A percentile compares a stretch with the other conserved stretches of the same genome.
Evolutionary conservation across 2,329 filamentous ascomycete species (phyloP).

Genomic region (Hypoxylon sp.): DNA sequence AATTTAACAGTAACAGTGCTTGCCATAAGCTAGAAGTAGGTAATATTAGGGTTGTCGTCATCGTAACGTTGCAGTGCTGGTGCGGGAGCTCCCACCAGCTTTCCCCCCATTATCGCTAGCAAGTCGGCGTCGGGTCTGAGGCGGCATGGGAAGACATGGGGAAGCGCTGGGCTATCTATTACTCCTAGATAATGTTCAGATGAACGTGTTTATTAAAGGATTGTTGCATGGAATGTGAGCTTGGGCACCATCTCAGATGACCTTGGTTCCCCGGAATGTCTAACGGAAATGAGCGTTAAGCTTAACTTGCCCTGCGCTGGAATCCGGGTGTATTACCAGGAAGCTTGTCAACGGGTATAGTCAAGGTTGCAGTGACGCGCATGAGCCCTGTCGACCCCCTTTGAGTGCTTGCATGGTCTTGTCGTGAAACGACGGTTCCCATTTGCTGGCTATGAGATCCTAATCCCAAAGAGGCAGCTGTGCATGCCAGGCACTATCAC

Average conservation of each 20-base stretch:
- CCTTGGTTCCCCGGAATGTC: conserved; percentile 25
- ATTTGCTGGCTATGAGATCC: conserved; percentile 42
- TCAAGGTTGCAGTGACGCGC: conserved; percentile 42
- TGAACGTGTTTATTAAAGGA: conserved; percentile 30
- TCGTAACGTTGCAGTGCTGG: conserved; percentile 43
- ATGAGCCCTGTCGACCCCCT: conserved; percentile 33
- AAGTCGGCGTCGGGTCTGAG: conserved; percentile 8
- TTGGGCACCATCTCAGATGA: conserved; percentile 35
- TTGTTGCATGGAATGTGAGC: conserved; percentile 43
- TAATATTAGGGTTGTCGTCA: conserved; percentile 18
- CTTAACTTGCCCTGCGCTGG: conserved; percentile 28
- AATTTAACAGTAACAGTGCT: conserved; percentile 17
- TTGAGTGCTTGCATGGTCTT: conserved; percentile 35
- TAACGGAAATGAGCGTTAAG: conserved; percentile 33
- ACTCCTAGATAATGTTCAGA: conserved; percentile 25
- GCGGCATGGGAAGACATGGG: conserved; percentile 19
- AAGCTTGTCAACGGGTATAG: conserved; percentile 37
- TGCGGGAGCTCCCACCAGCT: conserved; percentile 17
- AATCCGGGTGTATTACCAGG: conserved; percentile 25
- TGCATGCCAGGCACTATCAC: conserved; percentile 46
- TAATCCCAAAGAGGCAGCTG: conserved; percentile 50
- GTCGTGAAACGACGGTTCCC: conserved; percentile 27
- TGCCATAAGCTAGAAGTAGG: conserved; percentile 8
- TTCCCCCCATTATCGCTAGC: conserved; percentile 27
- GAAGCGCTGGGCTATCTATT: conserved; percentile 31